Conservation (phyloP, 768 basidiomycete genomes). For the Tricholomella constricta region DNA sequence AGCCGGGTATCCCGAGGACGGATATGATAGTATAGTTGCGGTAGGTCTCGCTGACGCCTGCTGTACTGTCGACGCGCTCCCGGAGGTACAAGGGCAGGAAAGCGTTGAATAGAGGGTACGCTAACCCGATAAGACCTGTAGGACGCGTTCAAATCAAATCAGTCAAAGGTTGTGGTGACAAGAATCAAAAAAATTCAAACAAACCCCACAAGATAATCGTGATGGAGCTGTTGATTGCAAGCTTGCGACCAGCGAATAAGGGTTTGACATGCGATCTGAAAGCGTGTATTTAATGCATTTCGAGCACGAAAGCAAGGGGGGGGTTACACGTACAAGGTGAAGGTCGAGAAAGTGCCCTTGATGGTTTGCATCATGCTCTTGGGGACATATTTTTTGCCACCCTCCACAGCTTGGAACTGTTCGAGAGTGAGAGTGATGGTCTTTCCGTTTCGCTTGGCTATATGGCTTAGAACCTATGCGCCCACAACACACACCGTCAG, state of each 20-base stretch:
- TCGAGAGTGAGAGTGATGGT: constrained; percentile 47
- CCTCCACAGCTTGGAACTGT: constrained; percentile 36
- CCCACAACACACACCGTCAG: not conserved
- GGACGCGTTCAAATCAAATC: no score
- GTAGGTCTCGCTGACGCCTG: constrained; percentile 35
- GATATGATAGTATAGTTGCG: constrained; percentile 54
- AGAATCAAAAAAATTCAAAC: constrained; percentile 17
- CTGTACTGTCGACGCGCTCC: constrained; percentile 29
- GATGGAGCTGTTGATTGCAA: constrained; percentile 47
- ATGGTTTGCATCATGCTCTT: constrained; percentile 31
- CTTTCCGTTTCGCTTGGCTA: constrained; percentile 50
- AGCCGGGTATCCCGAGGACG: constrained; percentile 47
- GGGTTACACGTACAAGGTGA: constrained; percentile 39
- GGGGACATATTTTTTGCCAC: constrained; percentile 12
- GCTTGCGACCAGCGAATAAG: constrained; percentile 45
- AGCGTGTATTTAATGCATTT: not conserved
- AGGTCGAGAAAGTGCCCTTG: constrained; percentile 34
- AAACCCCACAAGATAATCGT: constrained; percentile 55
- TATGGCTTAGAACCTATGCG: constrained; percentile 45
- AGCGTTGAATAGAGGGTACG: constrained; percentile 53
- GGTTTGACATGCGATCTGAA: constrained; percentile 49
- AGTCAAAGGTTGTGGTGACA: not conserved
- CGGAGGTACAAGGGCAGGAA: constrained; percentile 54
- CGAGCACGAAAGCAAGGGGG: not conserved
- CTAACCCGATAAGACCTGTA: constrained; percentile 48